Base-by-base conservation (phyloP, 2,329 filamentous ascomycete genomes). In the Neopestalotiopsis sp. region DNA sequence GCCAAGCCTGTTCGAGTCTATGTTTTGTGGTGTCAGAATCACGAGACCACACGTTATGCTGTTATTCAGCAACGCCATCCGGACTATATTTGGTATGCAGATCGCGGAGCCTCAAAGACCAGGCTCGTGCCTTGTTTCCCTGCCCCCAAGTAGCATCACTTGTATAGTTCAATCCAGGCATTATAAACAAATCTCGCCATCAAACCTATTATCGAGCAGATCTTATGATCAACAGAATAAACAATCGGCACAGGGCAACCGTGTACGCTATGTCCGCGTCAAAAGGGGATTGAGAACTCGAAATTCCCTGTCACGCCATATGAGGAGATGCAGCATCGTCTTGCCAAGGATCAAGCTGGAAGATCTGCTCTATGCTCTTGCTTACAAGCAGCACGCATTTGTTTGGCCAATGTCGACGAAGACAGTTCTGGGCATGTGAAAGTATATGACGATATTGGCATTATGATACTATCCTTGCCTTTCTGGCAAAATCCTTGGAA, bases 211-310 rank as follows among this genome's bases (percentile, higher is more conserved):
- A 52, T 52, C 10, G 17, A 52, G 45, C 45, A 24, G 45, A 52
- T 52, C 45, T 52, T 52, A 52, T 52, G 45, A 52, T 52, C 45
- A 52, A 9, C 45, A 52, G 45, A 52, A 52, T 52, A n/a, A 52
- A 9, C 45, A 52, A 20, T 52, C 45, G 10, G 6, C 6, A 38
- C 34, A 38, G 34, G 34, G 34, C 34, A 38, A 7, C 34, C 34
- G 10, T 6, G 6, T 38, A 38, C 34, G 10, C 34, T 10, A 38
- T 7, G 10, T 38, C 34, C 34, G 34, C 34, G 34, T 38, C 1
- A 38, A 10, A 38, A 38, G 10, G 10, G 34, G 10, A 10, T 38
- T 38, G 10, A 7, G 10, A 10, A 38, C 34, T 38, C 6, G 10
- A 38, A 10, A 38, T 10, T 7, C 34, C 34, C 34, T 38, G 34